phyloP scores from a whole-genome alignment of 495 filamentous ascomycete species.

The Tuber magnatum region DNA sequence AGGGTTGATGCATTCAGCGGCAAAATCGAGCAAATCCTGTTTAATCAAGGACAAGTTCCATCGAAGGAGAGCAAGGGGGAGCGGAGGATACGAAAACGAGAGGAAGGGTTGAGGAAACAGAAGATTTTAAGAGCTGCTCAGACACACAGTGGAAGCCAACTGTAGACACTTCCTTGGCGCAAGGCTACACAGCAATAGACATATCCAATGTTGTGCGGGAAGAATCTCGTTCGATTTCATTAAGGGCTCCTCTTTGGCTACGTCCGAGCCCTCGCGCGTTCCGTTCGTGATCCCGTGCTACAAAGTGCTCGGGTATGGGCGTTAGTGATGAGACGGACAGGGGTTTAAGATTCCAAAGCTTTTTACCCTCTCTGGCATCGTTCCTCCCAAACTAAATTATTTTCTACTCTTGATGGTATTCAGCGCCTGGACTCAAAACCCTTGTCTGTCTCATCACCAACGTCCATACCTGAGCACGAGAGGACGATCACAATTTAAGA shows the following conservation, averaged over 20 bases:
- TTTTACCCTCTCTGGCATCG: too few relatives aligned
- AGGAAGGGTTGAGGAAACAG: conserved; percentile 33
- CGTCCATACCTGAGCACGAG: too few relatives aligned
- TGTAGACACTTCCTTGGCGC: not conserved
- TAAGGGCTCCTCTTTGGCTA: not conserved
- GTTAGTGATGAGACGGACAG: too few relatives aligned
- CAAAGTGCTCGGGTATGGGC: too few relatives aligned
- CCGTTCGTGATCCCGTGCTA: not conserved
- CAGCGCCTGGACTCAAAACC: too few relatives aligned
- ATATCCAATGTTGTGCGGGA: not conserved
- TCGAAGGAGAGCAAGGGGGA: conserved; percentile 25
- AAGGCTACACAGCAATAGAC: not conserved
- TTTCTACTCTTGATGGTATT: too few relatives aligned
- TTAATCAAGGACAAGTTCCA: conserved; percentile 10
- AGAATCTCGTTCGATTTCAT: not conserved
- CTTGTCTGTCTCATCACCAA: too few relatives aligned
- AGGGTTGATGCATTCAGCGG: conserved; percentile 46
- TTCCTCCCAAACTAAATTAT: too few relatives aligned
- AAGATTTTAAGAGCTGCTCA: conserved; percentile 13
- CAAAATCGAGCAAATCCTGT: conserved; percentile 22
- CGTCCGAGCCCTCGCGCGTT: not conserved
- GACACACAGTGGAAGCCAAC: not conserved
- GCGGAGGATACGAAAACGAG: conserved; percentile 30
- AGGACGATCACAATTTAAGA: not conserved
- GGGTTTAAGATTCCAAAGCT: too few relatives aligned